A percentile compares a stretch with the other conserved stretches of the same genome.
Conservation (phyloP, 192 early-diverging fungal genomes). For the Blastocladiella britannica region DNA sequence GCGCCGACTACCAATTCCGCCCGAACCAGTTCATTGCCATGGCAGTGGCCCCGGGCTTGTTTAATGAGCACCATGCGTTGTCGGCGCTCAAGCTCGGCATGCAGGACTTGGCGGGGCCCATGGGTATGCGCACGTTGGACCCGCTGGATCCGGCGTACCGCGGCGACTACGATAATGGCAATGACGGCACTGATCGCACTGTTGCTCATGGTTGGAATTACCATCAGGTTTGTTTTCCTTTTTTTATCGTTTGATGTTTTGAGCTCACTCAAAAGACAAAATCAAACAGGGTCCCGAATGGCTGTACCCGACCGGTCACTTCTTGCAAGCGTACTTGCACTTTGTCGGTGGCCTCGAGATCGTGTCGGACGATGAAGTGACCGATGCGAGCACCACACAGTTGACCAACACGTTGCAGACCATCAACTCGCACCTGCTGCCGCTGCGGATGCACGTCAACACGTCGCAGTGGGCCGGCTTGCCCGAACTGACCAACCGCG, state of each 20-base stretch:
- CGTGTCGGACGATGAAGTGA: slow-evolving; percentile 8
- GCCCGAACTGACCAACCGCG: slow-evolving; percentile 84
- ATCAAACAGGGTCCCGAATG: slow-evolving; percentile 47
- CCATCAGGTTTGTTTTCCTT: slow-evolving; percentile 42
- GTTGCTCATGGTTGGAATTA: slow-evolving; percentile 96
- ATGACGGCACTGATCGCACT: slow-evolving; percentile 61
- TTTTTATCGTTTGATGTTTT: slow-evolving; percentile 1
- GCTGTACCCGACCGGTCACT: slow-evolving; percentile 83
- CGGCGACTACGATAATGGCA: slow-evolving; percentile 77
- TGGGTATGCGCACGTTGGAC: slow-evolving; percentile 91
- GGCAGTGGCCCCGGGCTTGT: slow-evolving; percentile 84
- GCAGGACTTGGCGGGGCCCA: slow-evolving; percentile 50
- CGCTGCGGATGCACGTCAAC: slow-evolving; percentile 57
- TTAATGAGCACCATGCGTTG: slow-evolving; percentile 54
- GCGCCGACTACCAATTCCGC: slow-evolving; percentile 78
- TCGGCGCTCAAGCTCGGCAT: slow-evolving; percentile 43
- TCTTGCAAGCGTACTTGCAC: slow-evolving; percentile 59
- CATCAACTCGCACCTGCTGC: slow-evolving; percentile 47
- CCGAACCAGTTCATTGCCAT: slow-evolving; percentile 84
- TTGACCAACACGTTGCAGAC: slow-evolving; percentile 4
- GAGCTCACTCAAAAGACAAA: slow-evolving; percentile 1
- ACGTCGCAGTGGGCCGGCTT: slow-evolving; percentile 63
- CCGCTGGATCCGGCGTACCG: slow-evolving; percentile 83
- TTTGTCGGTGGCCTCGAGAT: slow-evolving; percentile 45
- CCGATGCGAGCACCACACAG: slow-evolving; percentile 9